These are phyloP conservation scores for Wallacemonas sp. DNA, from an alignment of 208 protist species.

Conservation along the genomic window DNA sequence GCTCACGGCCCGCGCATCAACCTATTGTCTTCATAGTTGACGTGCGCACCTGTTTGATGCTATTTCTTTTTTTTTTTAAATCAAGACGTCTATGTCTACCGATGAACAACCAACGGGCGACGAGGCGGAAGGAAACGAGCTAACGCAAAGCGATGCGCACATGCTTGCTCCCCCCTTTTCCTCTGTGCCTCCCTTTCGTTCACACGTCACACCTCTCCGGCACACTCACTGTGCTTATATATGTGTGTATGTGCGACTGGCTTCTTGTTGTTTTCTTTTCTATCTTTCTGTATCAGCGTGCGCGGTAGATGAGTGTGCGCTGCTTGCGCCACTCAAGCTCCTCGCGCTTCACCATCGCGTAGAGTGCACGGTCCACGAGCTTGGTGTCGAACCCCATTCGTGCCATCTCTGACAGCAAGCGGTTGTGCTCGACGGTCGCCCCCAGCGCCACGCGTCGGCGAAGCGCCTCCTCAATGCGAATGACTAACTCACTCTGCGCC, in stretches of 20 bases:
- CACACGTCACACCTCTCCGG: neutral
- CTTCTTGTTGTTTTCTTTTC: neutral
- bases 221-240: neutral
- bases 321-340: conserved; percentile 91
- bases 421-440: conserved; percentile 82
- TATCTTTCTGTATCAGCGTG: conserved; percentile 31
- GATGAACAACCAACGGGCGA: no score
- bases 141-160: no score
- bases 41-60: no score
- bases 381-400: conserved; percentile 84
- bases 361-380: conserved; percentile 84
- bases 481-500: conserved; percentile 78
- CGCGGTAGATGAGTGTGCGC: conserved; percentile 73
- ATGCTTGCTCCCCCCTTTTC: no score
- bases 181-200: no score
- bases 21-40: no score
- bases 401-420: conserved; percentile 72
- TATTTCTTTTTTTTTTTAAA: no score
- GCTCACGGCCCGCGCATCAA: no score
- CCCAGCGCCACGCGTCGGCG: conserved; percentile 80
- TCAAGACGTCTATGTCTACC: no score
- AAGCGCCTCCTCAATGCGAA: conserved; percentile 84
- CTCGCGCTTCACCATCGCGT: conserved; percentile 87
- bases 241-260: neutral
- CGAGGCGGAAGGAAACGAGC: no score